Evolutionary conservation across 1,284 basidiomycete species (phyloP).

Genomic region (Chalciporus sp.): DNA sequence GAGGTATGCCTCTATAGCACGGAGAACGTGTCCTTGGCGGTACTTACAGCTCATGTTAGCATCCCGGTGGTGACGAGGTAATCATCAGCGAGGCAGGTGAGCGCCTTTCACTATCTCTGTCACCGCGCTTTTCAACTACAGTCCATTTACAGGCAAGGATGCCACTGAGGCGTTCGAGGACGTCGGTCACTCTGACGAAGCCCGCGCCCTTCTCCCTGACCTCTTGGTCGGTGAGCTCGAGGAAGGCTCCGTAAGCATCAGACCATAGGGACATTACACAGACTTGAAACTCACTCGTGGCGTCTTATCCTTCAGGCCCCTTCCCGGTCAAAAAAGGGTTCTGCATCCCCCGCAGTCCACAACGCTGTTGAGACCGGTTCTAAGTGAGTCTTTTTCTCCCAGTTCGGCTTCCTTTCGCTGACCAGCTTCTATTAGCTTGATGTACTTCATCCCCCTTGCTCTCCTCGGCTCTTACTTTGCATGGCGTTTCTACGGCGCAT

Average conservation of each 20-base stretch:
- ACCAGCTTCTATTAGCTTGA: constrained; percentile 46
- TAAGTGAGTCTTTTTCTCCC: constrained; percentile 46
- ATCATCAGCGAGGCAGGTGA: constrained; percentile 89
- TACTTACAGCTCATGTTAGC: constrained; percentile 51
- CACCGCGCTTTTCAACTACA: constrained; percentile 3
- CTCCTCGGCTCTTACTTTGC: constrained; percentile 81
- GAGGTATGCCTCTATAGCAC: constrained; percentile 67
- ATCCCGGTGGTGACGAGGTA: constrained; percentile 98
- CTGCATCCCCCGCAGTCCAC: constrained; percentile 38
- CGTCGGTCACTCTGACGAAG: constrained; percentile 99
- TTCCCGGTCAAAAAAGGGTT: constrained; percentile 47
- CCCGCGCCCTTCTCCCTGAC: constrained; percentile 81
- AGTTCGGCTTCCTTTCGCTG: neutral
- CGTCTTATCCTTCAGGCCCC: constrained; percentile 8
- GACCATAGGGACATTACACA: neutral
- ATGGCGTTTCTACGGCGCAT: constrained; percentile 71
- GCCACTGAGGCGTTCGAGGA: constrained; percentile 99
- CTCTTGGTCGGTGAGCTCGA: constrained; percentile 84
- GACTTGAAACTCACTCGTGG: neutral
- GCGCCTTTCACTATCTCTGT: constrained; percentile 38
- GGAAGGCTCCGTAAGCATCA: constrained; percentile 58
- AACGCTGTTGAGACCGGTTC: constrained; percentile 67
- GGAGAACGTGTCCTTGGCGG: neutral
- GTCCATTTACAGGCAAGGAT: constrained; percentile 68
- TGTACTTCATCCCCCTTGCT: constrained; percentile 80